These are phyloP conservation scores for Lycium ferocissimum DNA, from an alignment of 257 asterid genomes.

Conservation along the genomic window DNA sequence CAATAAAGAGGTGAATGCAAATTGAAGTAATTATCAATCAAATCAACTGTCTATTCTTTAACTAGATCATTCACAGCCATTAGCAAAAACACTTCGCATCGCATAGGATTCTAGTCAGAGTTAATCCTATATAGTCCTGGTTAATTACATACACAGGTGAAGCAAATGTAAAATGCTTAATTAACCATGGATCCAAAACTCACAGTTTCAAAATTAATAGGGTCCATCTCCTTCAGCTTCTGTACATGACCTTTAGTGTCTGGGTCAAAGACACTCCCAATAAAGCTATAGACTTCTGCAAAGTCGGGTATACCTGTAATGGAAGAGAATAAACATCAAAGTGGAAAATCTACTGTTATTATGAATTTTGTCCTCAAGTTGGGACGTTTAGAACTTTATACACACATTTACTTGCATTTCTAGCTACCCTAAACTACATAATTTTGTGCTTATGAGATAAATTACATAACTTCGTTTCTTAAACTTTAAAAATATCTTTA, in stretches of 20 bases:
- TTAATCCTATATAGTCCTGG: not conserved
- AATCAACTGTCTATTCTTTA: not conserved
- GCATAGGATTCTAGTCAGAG: not conserved
- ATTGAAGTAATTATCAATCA: not conserved
- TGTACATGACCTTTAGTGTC: conserved; percentile 70
- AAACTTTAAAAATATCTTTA: not conserved
- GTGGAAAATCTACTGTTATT: not conserved
- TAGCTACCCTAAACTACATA: not conserved
- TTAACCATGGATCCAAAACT: conserved; percentile 36
- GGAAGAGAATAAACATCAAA: too few relatives aligned
- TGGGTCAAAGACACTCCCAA: conserved; percentile 96
- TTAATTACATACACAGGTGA: not conserved
- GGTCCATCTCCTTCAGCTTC: conserved; percentile 99
- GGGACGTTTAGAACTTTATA: not conserved
- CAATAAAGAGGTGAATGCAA: not conserved
- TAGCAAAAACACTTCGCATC: not conserved
- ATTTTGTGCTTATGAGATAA: not conserved
- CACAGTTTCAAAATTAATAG: conserved; percentile 91
- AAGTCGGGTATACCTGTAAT: conserved; percentile 85
- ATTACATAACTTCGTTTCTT: not conserved
- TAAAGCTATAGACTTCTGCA: conserved; percentile 92
- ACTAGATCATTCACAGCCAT: not conserved
- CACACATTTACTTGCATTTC: not conserved
- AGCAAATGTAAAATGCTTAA: not conserved
- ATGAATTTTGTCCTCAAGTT: not conserved